These are phyloP conservation scores for Ogataea dorogensis DNA, from an alignment of 805 yeast genomes.

Conservation along the genomic window DNA sequence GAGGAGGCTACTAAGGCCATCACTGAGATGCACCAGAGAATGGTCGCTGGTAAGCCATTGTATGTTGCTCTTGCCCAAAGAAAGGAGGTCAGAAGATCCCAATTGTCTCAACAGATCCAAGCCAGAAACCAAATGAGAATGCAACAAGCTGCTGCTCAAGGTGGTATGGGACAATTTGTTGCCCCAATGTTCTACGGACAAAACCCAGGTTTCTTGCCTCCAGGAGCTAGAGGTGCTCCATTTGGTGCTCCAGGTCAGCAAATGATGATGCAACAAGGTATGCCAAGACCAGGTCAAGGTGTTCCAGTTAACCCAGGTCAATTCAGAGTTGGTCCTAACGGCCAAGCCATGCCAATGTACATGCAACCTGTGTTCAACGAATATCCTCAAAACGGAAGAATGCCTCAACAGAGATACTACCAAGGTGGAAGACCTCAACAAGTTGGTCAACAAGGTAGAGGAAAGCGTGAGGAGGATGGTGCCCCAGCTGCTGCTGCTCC, in stretches of 20 bases:
- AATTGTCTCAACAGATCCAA: constrained; percentile 95
- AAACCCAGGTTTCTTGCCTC: constrained; percentile 70
- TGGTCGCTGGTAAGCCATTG: constrained; percentile 92
- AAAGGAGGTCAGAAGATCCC: constrained; percentile 95
- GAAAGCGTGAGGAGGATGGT: constrained; percentile 31
- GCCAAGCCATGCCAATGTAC: constrained; percentile 79
- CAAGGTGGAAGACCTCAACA: constrained; percentile 38
- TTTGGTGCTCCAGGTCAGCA: constrained; percentile 80
- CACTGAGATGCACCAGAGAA: constrained; percentile 96
- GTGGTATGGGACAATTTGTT: constrained; percentile 83
- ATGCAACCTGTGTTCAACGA: constrained; percentile 78
- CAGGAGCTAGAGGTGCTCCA: constrained; percentile 76
- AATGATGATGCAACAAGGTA: constrained; percentile 65
- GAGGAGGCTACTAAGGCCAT: constrained; percentile 99
- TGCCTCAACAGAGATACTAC: constrained; percentile 44
- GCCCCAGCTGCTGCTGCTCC: constrained; percentile 28
- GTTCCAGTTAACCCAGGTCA: constrained; percentile 56
- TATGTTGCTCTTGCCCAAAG: constrained; percentile 99
- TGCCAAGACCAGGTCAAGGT: constrained; percentile 58
- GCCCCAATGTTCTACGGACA: constrained; percentile 84
- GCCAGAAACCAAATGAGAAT: constrained; percentile 98
- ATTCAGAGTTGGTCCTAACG: constrained; percentile 74
- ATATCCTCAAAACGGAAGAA: constrained; percentile 60
- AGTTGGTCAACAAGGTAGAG: constrained; percentile 25
- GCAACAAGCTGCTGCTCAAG: constrained; percentile 92